Evolutionary conservation across 2,329 filamentous ascomycete species (phyloP), one percentile per base, ranked within the genome.

Genomic region (Fusarium continuum): DNA sequence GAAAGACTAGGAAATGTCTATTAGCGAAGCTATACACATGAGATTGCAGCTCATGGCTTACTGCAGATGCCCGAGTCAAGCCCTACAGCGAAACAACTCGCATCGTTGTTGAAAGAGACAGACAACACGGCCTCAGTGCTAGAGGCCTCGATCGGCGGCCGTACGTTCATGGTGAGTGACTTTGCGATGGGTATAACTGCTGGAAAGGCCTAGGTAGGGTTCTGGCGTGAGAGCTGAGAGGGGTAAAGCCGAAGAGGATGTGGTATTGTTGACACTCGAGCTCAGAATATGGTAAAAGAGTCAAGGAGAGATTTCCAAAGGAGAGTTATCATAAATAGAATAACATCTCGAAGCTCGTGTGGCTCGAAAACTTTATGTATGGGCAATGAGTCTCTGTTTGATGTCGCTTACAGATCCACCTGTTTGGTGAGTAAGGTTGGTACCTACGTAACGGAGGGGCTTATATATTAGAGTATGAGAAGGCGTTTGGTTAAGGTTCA

Each of bases 1-100:
- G 87, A 74, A 91, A 91, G 60, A 93, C 90, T 92, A 70, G 39
- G 43, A 32, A 34, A 28, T 39, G 16, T 46, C 19, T 55, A 55
- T 70, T 35, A 62, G 52, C 60, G 36, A 47, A 36, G 52, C 31
- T 28, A 45, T 56, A 36, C 22, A 23, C 11, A 49, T 28, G 34
- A 20, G 34, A 38, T 25, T 26, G 40, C 41, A 46, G 43, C 31
- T 35, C 47, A 38, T 53, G 32, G 51, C 88, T 71, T 84, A 93
- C 92, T 88, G 76, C 90, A 91, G 75, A 96, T 93, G 23, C 94
- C 94, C 10, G 88, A 88, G 72, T 96, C 91, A 8, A 97, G 82
- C 8, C 92, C 95, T 25, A 96, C 91, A 22, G 92, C 86, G 76
- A 98, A 98, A 72, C 90, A 93, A 69, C 87, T 93, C 65, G 86